A percentile compares a stretch with the other conserved stretches of the same genome.
These are phyloP conservation scores for Groenewaldozyma salmanticensis DNA, from an alignment of 805 yeast genomes.

Conservation along the genomic window DNA sequence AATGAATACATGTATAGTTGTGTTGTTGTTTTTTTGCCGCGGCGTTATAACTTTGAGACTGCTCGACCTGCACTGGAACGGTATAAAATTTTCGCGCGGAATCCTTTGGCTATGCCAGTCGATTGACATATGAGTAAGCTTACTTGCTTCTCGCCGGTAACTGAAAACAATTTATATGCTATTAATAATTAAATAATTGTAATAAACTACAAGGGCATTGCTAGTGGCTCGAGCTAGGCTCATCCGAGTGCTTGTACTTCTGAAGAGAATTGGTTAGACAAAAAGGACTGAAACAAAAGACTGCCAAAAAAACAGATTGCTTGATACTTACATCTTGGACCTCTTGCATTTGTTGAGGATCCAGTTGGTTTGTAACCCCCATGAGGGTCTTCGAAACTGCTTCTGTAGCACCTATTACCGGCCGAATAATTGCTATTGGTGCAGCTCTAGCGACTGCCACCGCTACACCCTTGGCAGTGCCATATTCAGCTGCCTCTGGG, in stretches of 20 bases:
- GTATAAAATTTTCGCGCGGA: no score
- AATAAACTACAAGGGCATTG: neutral
- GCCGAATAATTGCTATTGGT: slow-evolving; percentile 72
- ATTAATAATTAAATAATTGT: neutral
- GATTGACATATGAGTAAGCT: no score
- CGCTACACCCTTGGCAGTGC: slow-evolving; percentile 52
- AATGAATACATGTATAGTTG: no score
- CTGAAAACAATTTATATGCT: neutral
- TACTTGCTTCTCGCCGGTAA: no score
- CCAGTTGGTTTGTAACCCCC: slow-evolving; percentile 76
- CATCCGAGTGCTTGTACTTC: slow-evolving; percentile 5
- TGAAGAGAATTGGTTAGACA: neutral
- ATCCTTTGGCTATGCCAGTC: no score
- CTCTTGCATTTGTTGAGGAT: slow-evolving; percentile 25
- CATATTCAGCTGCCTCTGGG: slow-evolving; percentile 52
- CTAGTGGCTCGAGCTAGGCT: neutral
- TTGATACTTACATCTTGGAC: slow-evolving; percentile 14
- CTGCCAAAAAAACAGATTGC: neutral
- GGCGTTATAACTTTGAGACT: no score
- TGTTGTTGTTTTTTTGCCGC: no score
- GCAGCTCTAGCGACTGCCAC: slow-evolving; percentile 61
- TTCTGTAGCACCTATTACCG: slow-evolving; percentile 87
- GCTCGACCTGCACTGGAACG: no score
- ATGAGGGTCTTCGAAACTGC: slow-evolving; percentile 73
- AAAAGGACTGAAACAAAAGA: neutral